phyloP scores from a whole-genome alignment of 1,139 yeast genomes.

The Hyphopichia burtonii region DNA sequence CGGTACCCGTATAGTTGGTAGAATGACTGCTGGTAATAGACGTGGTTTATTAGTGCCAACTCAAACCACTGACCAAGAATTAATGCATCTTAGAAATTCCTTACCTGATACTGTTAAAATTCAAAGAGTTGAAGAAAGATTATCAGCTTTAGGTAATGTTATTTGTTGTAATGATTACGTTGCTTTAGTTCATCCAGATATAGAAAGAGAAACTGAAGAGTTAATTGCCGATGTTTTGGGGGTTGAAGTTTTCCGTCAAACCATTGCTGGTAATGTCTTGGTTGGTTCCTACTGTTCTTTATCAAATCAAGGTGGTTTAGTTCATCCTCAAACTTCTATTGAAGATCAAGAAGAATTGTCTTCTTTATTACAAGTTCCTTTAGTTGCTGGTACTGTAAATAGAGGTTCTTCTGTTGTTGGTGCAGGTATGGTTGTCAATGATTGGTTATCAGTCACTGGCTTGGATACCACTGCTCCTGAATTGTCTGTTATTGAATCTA shows the following conservation, averaged over 20 bases:
- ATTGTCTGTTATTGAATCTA: slow-evolving; percentile 92
- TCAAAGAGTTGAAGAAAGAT: slow-evolving; percentile 96
- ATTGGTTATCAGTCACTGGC: slow-evolving; percentile 97
- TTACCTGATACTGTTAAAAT: slow-evolving; percentile 95
- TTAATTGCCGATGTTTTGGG: slow-evolving; percentile 98
- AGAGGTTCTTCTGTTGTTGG: slow-evolving; percentile 98
- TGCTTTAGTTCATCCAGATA: slow-evolving; percentile 98
- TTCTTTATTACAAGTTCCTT: slow-evolving; percentile 91
- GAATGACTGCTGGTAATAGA: slow-evolving; percentile 99
- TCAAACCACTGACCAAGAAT: slow-evolving; percentile 98
- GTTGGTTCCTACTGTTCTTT: slow-evolving; percentile 96
- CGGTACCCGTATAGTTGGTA: slow-evolving; percentile 95
- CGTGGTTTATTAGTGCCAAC: slow-evolving; percentile 96
- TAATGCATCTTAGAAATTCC: slow-evolving; percentile 95
- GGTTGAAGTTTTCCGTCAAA: slow-evolving; percentile 98
- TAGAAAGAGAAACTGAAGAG: slow-evolving; percentile 98
- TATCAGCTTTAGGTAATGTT: slow-evolving; percentile 95
- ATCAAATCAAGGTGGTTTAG: slow-evolving; percentile 97
- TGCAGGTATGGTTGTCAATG: slow-evolving; percentile 98
- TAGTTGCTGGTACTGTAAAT: slow-evolving; percentile 98
- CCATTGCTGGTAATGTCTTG: slow-evolving; percentile 95
- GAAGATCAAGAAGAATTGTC: slow-evolving; percentile 98
- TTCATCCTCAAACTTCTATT: slow-evolving; percentile 95
- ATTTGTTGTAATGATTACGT: slow-evolving; percentile 99
- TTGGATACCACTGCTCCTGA: slow-evolving; percentile 98